A percentile compares a stretch with the other conserved stretches of the same genome.
Evolutionary conservation across 768 basidiomycete genomes (phyloP).

Genomic region (Lactarius deliciosus): DNA sequence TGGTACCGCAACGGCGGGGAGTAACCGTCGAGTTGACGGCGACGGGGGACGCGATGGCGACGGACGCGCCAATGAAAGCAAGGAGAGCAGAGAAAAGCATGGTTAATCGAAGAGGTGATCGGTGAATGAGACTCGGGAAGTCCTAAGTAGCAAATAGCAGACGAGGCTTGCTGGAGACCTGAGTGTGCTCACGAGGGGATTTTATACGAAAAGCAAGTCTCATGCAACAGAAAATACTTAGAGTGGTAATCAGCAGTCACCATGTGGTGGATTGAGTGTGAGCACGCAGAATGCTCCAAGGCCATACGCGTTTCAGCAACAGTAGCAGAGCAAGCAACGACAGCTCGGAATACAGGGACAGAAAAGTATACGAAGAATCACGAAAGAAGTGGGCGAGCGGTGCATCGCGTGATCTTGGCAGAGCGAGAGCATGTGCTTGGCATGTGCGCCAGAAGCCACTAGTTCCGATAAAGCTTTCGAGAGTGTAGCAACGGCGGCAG

Average conservation of each 20-base stretch:
- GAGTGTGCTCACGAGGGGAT: not conserved
- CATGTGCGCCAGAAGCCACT: not conserved
- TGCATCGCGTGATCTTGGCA: no score
- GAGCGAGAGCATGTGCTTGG: not conserved
- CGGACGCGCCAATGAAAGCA: constrained; percentile 34
- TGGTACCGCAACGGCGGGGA: constrained; percentile 4
- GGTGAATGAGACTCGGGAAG: not conserved
- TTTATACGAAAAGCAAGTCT: not conserved
- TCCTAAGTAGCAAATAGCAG: not conserved
- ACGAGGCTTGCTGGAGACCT: constrained; percentile 7
- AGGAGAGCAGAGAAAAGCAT: constrained; percentile 31
- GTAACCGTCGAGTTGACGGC: constrained; percentile 29
- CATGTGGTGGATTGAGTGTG: not conserved
- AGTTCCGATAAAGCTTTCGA: not conserved
- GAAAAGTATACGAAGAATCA: not conserved
- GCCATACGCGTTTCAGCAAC: not conserved
- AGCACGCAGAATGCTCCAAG: not conserved
- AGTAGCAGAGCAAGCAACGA: not conserved
- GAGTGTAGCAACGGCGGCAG: not conserved
- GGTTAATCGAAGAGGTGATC: no score
- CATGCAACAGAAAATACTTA: not conserved
- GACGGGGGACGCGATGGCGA: constrained; percentile 36
- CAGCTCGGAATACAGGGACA: not conserved
- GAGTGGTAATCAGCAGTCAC: not conserved
- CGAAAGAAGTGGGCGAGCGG: not conserved